phyloP scores from a whole-genome alignment of 139 green algal species.

The Chlamydomonas incerta region DNA sequence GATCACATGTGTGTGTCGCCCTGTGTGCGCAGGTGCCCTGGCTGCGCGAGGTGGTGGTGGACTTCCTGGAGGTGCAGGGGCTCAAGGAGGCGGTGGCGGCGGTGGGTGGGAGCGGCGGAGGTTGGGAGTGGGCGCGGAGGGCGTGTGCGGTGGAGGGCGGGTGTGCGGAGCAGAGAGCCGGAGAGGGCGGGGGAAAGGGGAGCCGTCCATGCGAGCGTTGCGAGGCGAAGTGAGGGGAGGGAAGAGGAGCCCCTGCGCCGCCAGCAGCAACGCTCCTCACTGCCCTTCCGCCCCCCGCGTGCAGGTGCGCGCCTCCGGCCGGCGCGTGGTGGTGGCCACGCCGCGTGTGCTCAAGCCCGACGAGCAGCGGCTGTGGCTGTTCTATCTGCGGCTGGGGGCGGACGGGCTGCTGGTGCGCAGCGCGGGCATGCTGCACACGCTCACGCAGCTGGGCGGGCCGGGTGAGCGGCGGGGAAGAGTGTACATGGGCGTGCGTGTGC shows the following conservation, averaged over 20 bases:
- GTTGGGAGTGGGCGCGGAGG: too few relatives aligned
- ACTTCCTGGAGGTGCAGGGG: conserved; percentile 88
- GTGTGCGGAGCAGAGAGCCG: too few relatives aligned
- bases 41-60: conserved; percentile 84
- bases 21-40: conserved; percentile 59
- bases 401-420: conserved; percentile 85
- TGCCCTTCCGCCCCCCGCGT: not conserved
- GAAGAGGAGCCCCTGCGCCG: too few relatives aligned
- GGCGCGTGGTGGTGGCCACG: conserved; percentile 72
- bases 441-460: conserved; percentile 63
- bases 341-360: conserved; percentile 85
- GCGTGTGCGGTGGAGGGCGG: too few relatives aligned
- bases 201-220: too few relatives aligned
- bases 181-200: too few relatives aligned
- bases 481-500: too few relatives aligned
- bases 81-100: conserved; percentile 73
- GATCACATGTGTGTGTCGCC: too few relatives aligned
- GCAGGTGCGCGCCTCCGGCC: conserved; percentile 24
- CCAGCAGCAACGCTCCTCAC: not conserved
- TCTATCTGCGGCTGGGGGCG: conserved; percentile 79
- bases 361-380: conserved; percentile 80
- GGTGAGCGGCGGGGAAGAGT: conserved; percentile 27
- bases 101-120: conserved; percentile 56
- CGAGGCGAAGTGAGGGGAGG: too few relatives aligned
- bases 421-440: conserved; percentile 76